Base-by-base conservation (phyloP, 352 stramenopile genomes). In the Pythium rishiriense region DNA sequence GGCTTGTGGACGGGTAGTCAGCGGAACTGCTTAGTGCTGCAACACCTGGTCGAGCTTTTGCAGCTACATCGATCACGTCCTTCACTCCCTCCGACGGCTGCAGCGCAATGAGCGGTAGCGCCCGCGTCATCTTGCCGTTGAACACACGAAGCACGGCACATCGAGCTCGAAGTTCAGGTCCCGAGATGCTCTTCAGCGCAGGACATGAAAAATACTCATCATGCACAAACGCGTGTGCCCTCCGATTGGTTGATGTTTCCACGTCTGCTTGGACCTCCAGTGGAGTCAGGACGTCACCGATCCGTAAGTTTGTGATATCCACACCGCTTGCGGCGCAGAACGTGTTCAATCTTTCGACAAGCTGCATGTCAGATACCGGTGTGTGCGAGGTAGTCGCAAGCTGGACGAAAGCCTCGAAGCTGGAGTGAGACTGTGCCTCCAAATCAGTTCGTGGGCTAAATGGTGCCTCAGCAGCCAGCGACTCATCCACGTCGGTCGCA, bases 141-240 rank as follows among this genome's bases (percentile, higher is more conserved):
- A 98, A 71, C 15, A 98, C 83, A 1, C 94, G 83, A 57, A 99
- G 74, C 45, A 99, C 76, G 1, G 93, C 85, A 66, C 95, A 91
- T 15, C 96, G 77, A 26, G 91, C 94, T 61, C 98, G 85, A 35
- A 99, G 75, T 58, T 85, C 76, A 0, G 83, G 72, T 0, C 84
- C 79, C n/a, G 66, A 70, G 21, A 94, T 66, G 10, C 58, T 47
- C 61, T 91, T 89, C 15, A 94, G 60, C 25, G 77, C 74, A 25
- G 82, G 82, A 0, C 81, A 83, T 9, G 83, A 87, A 31, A 91
- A 93, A 63, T 90, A 90, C 19, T 90, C 74, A 21, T 91, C 85
- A 21, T 72, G 68, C 5, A 94, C 69, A 17, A 94, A 69, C 24
- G 79, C 64, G 24, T 55, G 62, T 3, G 25, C 22, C 3, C 43